Evolutionary conservation across 345 rosid species (phyloP), one percentile per base, ranked within the genome.

Genomic region (Brassica rapa): DNA sequence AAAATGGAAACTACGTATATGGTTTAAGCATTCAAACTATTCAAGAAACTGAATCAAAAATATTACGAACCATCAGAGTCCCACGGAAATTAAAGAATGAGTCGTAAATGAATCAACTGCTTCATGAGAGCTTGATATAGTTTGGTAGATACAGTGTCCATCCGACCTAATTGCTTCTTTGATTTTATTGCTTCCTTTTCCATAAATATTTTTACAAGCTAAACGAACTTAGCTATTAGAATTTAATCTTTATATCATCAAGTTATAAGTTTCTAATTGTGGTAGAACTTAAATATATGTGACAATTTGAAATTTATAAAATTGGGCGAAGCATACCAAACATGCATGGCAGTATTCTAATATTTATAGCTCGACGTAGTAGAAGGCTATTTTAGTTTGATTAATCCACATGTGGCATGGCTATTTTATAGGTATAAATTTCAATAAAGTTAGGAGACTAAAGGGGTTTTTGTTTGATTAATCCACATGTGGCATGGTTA

Each of bases 101-200:
- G 61, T 65, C 72, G 77, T 78, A 71, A 57, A 27, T 51, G 29
- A 72, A 21, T 9, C 5, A 78, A 66, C 55, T 30, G 49, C 73
- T 72, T 30, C 53, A 14, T 9, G 39, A 72, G 82, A 43, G 30
- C 53, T 78, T 59, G 68, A 57, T 65, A 71, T 66, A 23, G 16
- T 65, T 64, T 64, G 71, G 30, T 66, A 59, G 30, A 43, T 60
- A 29, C 41, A 62, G 43, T 32, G 7, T 41, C 68, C 24, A 71
- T 15, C 51, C 21, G 30, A 68, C 71, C 14, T 35, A 24, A 16
- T 56, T 71, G 57, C 61, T 71, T 71, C 33, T 49, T 63, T 37
- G 25, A 9, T 51, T 59, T 33, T 9, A 24, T 53, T 33, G 46
- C 19, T 55, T 71, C 43, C 24, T 51, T 46, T 51, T 9, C n/a